Evolutionary conservation across 306 rosid species (phyloP).

Genomic region (Casuarina cunninghamiana): DNA sequence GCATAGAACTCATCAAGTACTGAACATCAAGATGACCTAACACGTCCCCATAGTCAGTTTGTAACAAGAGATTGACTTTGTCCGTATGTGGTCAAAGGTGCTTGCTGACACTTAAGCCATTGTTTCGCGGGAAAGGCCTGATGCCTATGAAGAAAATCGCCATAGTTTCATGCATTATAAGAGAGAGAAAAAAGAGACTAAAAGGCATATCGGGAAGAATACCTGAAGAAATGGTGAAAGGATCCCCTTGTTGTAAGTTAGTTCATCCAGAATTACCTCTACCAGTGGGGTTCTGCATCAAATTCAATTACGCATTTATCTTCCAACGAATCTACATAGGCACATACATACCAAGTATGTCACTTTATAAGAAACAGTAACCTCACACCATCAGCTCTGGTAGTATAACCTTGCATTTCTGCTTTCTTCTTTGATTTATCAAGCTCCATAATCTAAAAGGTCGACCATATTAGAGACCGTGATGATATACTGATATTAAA

Average conservation of each 20-base stretch:
- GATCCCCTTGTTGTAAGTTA: conserved; percentile 60
- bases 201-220: conserved; percentile 11
- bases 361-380: conserved; percentile 25
- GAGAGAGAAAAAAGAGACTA: conserved; percentile 7
- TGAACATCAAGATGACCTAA: not conserved
- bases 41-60: not conserved
- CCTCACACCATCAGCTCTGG: conserved; percentile 84
- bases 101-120: not conserved
- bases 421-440: conserved; percentile 74
- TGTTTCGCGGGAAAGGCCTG: conserved; percentile 12
- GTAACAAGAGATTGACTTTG: not conserved
- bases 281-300: conserved; percentile 69
- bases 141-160: not conserved
- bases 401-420: conserved; percentile 57
- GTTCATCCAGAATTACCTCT: conserved; percentile 79
- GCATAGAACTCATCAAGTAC: not conserved
- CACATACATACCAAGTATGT: conserved; percentile 1
- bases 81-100: not conserved
- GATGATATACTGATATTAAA: conserved; percentile 19
- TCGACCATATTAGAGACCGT: conserved; percentile 35
- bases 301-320: conserved; percentile 21
- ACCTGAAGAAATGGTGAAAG: conserved; percentile 79
- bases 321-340: not conserved
- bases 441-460: conserved; percentile 69
- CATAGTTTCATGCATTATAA: conserved; percentile 9